Evolutionary conservation across 2,329 filamentous ascomycete genomes (phyloP).

Genomic region (Fusarium sp.): DNA sequence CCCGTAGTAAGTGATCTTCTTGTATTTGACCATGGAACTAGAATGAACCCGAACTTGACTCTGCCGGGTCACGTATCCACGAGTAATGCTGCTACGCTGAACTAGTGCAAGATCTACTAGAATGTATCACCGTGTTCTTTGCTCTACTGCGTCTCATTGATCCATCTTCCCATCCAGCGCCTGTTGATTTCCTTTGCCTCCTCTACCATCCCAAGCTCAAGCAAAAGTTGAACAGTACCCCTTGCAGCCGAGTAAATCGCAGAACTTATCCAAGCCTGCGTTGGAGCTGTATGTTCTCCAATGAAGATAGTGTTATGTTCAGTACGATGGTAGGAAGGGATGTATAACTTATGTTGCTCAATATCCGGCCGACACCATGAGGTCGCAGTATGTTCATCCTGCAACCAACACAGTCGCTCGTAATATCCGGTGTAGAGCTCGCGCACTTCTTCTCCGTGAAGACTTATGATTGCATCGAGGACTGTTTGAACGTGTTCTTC

Average conservation of each 20-base stretch:
- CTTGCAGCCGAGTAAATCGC: constrained; percentile 75
- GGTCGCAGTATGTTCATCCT: constrained; percentile 16
- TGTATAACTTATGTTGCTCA: constrained; percentile 75
- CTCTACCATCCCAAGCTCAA: constrained; percentile 48
- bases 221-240: constrained; percentile 62
- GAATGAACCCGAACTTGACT: no score
- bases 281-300: constrained; percentile 76
- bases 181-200: constrained; percentile 27
- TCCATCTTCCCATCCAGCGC: constrained; percentile 19
- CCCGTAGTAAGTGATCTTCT: no score
- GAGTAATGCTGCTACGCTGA: no score
- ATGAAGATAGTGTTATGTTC: constrained; percentile 75
- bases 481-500: constrained; percentile 49
- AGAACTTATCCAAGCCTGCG: constrained; percentile 76
- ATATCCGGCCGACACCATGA: constrained; percentile 70
- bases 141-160: background rate
- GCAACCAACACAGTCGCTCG: constrained; percentile 16
- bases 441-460: constrained; percentile 4
- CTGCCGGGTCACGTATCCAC: no score
- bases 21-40: no score
- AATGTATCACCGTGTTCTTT: no score
- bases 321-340: constrained; percentile 79
- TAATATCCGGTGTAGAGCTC: constrained; percentile 14
- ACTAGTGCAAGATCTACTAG: no score
- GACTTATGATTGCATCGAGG: constrained; percentile 8